Percentiles rank a stretch among this genome's conserved stretches.
Evolutionary conservation across 106 monocot genomes (phyloP).

Genomic region (Acanthochlamys bracteata): DNA sequence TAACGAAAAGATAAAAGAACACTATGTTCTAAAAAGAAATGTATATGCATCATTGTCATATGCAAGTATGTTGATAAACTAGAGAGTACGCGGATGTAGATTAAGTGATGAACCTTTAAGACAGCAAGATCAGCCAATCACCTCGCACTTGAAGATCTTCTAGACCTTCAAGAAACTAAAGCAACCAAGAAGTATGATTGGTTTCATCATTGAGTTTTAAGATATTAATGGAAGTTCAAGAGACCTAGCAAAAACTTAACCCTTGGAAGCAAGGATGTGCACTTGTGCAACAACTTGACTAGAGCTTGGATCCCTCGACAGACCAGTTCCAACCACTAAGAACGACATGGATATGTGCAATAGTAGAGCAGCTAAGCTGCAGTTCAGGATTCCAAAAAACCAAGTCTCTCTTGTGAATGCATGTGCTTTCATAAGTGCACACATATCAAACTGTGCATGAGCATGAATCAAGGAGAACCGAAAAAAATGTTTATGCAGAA

Average conservation of each 20-base stretch:
- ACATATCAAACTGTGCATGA: background rate
- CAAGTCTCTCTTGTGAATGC: background rate
- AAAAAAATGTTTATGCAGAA: background rate
- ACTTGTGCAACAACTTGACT: constrained; percentile 94
- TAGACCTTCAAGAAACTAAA: constrained; percentile 50
- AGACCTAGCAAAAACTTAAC: constrained; percentile 31
- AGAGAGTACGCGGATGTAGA: background rate
- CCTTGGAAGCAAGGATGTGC: constrained; percentile 79
- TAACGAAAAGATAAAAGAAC: background rate
- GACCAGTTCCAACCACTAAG: constrained; percentile 90
- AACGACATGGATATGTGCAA: background rate
- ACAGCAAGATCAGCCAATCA: constrained; percentile 91
- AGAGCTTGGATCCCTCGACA: constrained; percentile 68
- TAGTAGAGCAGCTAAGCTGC: background rate
- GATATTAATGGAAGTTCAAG: background rate
- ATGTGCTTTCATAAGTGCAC: background rate
- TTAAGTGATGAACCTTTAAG: constrained; percentile 53
- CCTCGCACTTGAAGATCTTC: constrained; percentile 86
- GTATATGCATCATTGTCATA: too few relatives aligned
- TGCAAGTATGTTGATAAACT: background rate
- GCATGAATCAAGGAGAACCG: background rate
- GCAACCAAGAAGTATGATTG: background rate
- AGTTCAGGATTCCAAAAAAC: background rate
- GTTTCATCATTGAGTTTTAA: background rate
- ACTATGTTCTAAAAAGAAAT: too few relatives aligned